phyloP scores from a whole-genome alignment of 1,139 yeast species.

The Protomyces gravidus region DNA sequence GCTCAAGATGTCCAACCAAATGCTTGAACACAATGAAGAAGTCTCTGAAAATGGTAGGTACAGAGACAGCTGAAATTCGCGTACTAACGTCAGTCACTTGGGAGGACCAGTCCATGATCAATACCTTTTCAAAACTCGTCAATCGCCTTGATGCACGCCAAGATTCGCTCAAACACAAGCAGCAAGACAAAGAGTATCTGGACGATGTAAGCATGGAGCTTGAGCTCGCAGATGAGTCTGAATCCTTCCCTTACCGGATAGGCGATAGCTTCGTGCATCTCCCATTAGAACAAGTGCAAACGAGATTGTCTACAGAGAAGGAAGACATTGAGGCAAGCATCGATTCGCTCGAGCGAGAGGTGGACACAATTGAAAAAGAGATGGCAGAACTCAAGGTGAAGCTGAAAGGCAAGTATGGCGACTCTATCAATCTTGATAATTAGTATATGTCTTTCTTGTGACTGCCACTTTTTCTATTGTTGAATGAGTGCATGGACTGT shows the following conservation, averaged over 20 bases:
- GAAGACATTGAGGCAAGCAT: slow-evolving; percentile 53
- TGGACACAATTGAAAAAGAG: slow-evolving; percentile 53
- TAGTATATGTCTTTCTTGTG: slow-evolving; percentile 7
- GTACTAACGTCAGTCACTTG: slow-evolving; percentile 52
- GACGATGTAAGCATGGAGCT: slow-evolving; percentile 83
- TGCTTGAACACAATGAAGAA: slow-evolving; percentile 22
- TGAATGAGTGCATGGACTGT: too few species aligned
- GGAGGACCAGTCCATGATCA: slow-evolving; percentile 86
- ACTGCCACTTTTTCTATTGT: not conserved
- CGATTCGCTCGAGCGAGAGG: slow-evolving; percentile 46
- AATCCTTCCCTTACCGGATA: slow-evolving; percentile 50
- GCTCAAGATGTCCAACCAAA: not conserved
- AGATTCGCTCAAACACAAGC: slow-evolving; percentile 49
- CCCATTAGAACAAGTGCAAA: slow-evolving; percentile 61
- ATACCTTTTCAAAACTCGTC: slow-evolving; percentile 78
- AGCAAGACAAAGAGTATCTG: slow-evolving; percentile 76
- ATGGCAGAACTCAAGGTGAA: slow-evolving; percentile 60
- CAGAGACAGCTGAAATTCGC: not conserved
- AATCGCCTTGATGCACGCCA: slow-evolving; percentile 59
- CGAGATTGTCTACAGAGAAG: slow-evolving; percentile 56
- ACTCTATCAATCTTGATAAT: slow-evolving; percentile 72
- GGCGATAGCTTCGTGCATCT: slow-evolving; percentile 76
- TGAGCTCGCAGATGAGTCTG: slow-evolving; percentile 79
- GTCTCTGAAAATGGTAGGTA: slow-evolving; percentile 16
- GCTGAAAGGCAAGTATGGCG: slow-evolving; percentile 87